Evolutionary conservation across 2,329 filamentous ascomycete species (phyloP).

Genomic region (Stachybotrys chlorohalonatus): DNA sequence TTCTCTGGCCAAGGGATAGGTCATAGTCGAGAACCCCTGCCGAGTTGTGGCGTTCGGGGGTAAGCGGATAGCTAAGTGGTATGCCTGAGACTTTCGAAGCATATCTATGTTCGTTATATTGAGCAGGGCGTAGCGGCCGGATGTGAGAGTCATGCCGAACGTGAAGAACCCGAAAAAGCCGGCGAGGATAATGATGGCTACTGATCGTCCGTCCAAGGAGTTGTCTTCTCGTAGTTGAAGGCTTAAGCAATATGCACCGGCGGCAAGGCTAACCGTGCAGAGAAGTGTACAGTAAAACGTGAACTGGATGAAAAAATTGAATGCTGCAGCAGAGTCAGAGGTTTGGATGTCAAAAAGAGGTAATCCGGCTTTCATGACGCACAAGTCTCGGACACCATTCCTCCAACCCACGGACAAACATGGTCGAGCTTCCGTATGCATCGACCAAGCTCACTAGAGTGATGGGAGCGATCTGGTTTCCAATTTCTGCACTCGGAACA

Average conservation of each 20-base stretch:
- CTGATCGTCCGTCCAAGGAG: conserved; percentile 47
- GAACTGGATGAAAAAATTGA: conserved; percentile 92
- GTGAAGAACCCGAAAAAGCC: conserved; percentile 75
- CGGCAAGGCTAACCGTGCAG: conserved; percentile 54
- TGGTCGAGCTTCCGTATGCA: conserved; percentile 92
- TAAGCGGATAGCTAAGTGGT: conserved; percentile 67
- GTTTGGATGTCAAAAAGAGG: not conserved
- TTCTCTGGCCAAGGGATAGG: conserved; percentile 42
- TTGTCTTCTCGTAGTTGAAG: conserved; percentile 36
- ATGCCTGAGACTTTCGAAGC: conserved; percentile 52
- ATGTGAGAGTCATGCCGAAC: conserved; percentile 65
- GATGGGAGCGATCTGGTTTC: conserved; percentile 82
- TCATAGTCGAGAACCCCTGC: conserved; percentile 40
- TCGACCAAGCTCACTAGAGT: conserved; percentile 71
- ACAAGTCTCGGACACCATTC: conserved; percentile 77
- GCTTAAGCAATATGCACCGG: conserved; percentile 54
- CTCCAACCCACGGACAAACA: conserved; percentile 95
- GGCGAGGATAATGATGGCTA: conserved; percentile 57
- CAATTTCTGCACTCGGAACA: conserved; percentile 77
- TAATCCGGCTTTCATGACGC: conserved; percentile 15
- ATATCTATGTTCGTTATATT: conserved; percentile 85
- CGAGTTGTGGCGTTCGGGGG: conserved; percentile 37
- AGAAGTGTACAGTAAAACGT: conserved; percentile 63
- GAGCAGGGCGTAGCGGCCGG: conserved; percentile 56
- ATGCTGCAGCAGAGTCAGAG: conserved; percentile 35